phyloP scores from a whole-genome alignment of 192 early-diverging fungal genomes.

The Umbelopsis ramanniana region DNA sequence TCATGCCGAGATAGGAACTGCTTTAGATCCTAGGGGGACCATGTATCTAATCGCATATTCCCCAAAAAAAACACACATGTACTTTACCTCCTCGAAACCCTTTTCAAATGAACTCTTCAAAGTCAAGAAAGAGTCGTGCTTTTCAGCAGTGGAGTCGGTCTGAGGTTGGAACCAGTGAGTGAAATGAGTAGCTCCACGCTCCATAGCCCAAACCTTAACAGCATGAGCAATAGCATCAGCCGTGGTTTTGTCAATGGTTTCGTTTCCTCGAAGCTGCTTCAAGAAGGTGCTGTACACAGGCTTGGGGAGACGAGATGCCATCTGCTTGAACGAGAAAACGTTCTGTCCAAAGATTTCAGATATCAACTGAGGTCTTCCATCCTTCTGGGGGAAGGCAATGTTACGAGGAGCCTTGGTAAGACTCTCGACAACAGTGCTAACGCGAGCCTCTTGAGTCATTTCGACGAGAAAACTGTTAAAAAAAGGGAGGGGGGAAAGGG shows the following conservation, averaged over 20 bases:
- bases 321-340: conserved; percentile 91
- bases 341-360: conserved; percentile 94
- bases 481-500: not conserved
- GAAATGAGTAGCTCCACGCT: conserved; percentile 96
- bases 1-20: conserved; percentile 17
- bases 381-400: conserved; percentile 78
- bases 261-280: conserved; percentile 90
- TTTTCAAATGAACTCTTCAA: conserved; percentile 81
- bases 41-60: not conserved
- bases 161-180: conserved; percentile 99
- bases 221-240: conserved; percentile 99
- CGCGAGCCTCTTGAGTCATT: conserved; percentile 50
- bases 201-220: conserved; percentile 96
- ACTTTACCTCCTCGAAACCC: conserved; percentile 79
- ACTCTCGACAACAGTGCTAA: conserved; percentile 48
- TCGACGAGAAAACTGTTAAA: not conserved
- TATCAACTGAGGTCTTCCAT: conserved; percentile 76
- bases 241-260: conserved; percentile 88
- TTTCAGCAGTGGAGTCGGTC: conserved; percentile 97
- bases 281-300: conserved; percentile 90
- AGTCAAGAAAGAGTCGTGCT: conserved; percentile 98
- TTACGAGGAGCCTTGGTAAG: conserved; percentile 71
- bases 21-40: not conserved
- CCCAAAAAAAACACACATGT: not conserved
- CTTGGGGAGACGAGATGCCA: conserved; percentile 92